Conservation (phyloP, 2,329 filamentous ascomycete species). For the Fusarium fracticaudum region DNA sequence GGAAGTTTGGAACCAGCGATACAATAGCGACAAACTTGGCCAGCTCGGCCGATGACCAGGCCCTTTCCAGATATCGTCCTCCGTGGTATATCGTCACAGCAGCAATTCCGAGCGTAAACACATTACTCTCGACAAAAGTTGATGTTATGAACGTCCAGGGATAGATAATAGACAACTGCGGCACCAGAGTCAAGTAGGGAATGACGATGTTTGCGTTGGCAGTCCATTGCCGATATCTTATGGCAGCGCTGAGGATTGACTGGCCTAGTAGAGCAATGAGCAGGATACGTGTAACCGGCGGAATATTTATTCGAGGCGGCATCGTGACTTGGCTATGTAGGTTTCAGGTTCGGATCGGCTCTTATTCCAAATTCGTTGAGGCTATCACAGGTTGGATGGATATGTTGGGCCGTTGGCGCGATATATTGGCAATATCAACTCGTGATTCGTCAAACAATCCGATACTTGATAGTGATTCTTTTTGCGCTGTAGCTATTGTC, state of each 20-base stretch:
- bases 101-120: constrained; percentile 84
- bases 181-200: constrained; percentile 88
- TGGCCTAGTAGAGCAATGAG: constrained; percentile 79
- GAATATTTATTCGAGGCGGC: constrained; percentile 88
- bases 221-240: constrained; percentile 77
- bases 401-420: constrained; percentile 4
- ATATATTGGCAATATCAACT: neutral
- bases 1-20: constrained; percentile 80
- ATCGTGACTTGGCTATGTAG: constrained; percentile 57
- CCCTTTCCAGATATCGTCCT: constrained; percentile 92
- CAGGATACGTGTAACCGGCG: constrained; percentile 85
- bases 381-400: constrained; percentile 1
- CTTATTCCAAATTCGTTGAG: constrained; percentile 10
- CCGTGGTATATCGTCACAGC: constrained; percentile 87
- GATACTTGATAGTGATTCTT: neutral
- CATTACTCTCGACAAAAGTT: constrained; percentile 90
- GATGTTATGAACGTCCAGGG: constrained; percentile 93
- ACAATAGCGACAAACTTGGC: constrained; percentile 87
- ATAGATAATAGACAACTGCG: constrained; percentile 83
- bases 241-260: constrained; percentile 82
- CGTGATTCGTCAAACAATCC: neutral
- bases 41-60: constrained; percentile 93
- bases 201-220: constrained; percentile 73
- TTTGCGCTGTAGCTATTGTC: constrained; percentile 1
- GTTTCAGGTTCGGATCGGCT: constrained; percentile 3